phyloP scores from a whole-genome alignment of 768 basidiomycete species.

The Boletus sp. region DNA sequence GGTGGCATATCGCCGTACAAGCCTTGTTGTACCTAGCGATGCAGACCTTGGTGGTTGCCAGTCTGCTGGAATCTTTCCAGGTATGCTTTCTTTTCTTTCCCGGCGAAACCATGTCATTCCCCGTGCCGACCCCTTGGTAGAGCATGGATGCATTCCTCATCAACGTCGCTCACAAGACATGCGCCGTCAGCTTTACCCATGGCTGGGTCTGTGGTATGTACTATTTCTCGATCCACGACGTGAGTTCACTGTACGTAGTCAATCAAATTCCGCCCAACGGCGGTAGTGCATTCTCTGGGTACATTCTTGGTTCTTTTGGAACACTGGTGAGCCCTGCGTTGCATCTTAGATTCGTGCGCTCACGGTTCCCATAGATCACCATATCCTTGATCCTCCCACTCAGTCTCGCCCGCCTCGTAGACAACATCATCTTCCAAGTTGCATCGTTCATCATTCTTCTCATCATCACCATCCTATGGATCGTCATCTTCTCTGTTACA shows the following conservation, averaged over 20 bases:
- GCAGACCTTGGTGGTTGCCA: conserved; percentile 23
- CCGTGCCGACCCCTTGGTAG: conserved; percentile 1
- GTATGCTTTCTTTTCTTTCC: background rate
- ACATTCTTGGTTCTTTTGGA: conserved; percentile 25
- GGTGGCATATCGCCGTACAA: conserved; percentile 24
- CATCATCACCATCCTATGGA: conserved; percentile 20
- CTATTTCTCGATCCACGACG: background rate
- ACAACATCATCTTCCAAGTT: conserved; percentile 25
- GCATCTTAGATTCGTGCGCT: background rate
- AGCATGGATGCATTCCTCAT: conserved; percentile 26
- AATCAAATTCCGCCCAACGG: conserved; percentile 4
- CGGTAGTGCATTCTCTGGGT: conserved; percentile 18
- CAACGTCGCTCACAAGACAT: conserved; percentile 24
- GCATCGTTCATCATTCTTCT: conserved; percentile 22
- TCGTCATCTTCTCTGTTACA: conserved; percentile 11
- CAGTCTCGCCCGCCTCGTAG: conserved; percentile 24
- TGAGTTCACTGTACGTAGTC: conserved; percentile 10
- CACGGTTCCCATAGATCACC: conserved; percentile 15
- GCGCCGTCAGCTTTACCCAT: conserved; percentile 22
- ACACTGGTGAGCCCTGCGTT: conserved; percentile 12
- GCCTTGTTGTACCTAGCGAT: conserved; percentile 20
- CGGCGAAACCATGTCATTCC: background rate
- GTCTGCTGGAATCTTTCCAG: conserved; percentile 27
- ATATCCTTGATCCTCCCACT: conserved; percentile 20
- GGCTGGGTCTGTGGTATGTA: conserved; percentile 24